Base-by-base conservation (phyloP, 2,329 filamentous ascomycete species). In the Nemania abortiva region DNA sequence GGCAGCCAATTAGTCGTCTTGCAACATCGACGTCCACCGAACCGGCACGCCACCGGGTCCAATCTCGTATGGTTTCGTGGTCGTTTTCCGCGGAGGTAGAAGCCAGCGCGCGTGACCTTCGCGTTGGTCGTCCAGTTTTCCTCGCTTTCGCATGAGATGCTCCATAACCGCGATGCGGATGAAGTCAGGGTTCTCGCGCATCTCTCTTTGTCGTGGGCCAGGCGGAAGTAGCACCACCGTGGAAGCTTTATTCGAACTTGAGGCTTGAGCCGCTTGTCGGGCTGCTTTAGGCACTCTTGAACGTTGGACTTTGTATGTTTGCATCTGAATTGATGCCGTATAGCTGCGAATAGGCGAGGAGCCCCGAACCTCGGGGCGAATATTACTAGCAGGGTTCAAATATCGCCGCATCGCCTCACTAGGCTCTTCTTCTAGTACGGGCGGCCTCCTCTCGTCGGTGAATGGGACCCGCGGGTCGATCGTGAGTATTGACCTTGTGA, bases 81-180 rank as follows among this genome's bases (percentile, higher is more conserved):
- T 81, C 45, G 84, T 79, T 77, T 88, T 88, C 70, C 90, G 84
- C n/a, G 90, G 88, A 10, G 90, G 89, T n/a, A 92, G 82, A 7
- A 89, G 86, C 85, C 89, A 90, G 55, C 88, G 86, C n/a, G 90
- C 90, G 57, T 89, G 86, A 31, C 90, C 90, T n/a, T 89, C 88
- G 64, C 86, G 86, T 71, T 89, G 86, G 74, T 90, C 88, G 73
- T 90, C 89, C 60, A 92, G 82, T 78, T 92, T 92, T 73, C 90
- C 90, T 52, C 83, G 83, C 75, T 86, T 88, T 65, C 90, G 87
- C 90, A 92, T 92, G 13, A 89, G 87, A 87, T 92, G 91, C 76
- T 92, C 90, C 85, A 92, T 88, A 59, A 92, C 90, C 42, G 90
- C 90, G 63, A 92, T 87, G 73, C 90, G 87, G 75, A 92, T 91